Evolutionary conservation across 2,329 filamentous ascomycete species (phyloP), one percentile per base, ranked within the genome.

Genomic region (Ophiocordyceps camponoti-floridani): DNA sequence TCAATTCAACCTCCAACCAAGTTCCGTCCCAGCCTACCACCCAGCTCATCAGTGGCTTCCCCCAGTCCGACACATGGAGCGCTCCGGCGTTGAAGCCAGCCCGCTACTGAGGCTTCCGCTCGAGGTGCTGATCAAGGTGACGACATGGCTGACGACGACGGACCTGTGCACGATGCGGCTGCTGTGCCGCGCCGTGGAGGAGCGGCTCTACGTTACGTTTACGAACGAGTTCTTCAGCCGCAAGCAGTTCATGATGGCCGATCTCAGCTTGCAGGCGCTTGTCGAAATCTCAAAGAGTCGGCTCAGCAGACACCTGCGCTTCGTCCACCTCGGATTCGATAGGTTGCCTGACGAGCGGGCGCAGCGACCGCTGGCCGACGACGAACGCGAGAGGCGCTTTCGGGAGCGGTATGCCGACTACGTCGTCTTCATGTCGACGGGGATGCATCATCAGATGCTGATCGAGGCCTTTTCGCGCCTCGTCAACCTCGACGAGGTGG

Each of bases 231-330:
- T 79, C 63, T 83, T 84, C 58, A 65, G 62, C 43, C 76, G 75
- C 56, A 74, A 72, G 52, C 77, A 82, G 53, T 83, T 82, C 58
- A 77, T 79, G 71, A 53, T 80, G 45, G 70, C 69, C 2, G 62
- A 72, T 31, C 58, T 65, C 50, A 81, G 77, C 51, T 60, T 81
- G 10, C 64, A 71, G 44, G 63, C 69, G 0, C 62, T 80, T 11
- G 49, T 70, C 56, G 62, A 70, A 52, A 73, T 76, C 33, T 67
- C 72, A n/a, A 62, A 65, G 45, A 65, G 62, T 16, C 61, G 63
- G 0, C 49, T 75, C 14, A 59, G 60, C 0, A 47, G 52, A 0
- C 54, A 58, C 33, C 51, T 76, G 13, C 59, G 54, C 31, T 51
- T 52, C 13, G 56, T 74, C 18, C 53, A 59, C 45, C 45, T 61